Conservation (phyloP, 345 rosid species). For the Ceriops decandra region DNA sequence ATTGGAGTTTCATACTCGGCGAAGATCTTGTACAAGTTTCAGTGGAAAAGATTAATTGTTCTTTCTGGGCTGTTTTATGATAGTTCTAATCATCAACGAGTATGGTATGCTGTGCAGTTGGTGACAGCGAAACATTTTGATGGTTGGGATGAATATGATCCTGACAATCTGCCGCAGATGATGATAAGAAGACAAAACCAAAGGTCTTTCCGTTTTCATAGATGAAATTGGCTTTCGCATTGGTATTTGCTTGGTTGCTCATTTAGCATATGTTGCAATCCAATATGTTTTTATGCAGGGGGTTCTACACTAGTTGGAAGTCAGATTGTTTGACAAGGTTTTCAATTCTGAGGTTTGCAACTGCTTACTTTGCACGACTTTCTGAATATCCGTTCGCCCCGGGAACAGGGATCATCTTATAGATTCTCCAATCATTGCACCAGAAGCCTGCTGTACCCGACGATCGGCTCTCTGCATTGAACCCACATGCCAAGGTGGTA, state of each 20-base stretch:
- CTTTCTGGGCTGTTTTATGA: constrained; percentile 5
- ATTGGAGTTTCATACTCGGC: constrained; percentile 79
- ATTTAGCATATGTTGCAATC: neutral
- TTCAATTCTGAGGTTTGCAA: constrained; percentile 71
- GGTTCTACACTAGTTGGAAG: constrained; percentile 98
- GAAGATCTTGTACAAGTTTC: constrained; percentile 1
- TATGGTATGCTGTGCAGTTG: constrained; percentile 45
- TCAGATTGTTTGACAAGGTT: constrained; percentile 83
- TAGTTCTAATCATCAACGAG: constrained; percentile 4
- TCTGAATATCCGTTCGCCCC: neutral
- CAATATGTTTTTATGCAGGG: constrained; percentile 38
- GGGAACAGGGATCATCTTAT: neutral
- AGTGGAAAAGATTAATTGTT: constrained; percentile 17
- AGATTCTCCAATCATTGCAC: constrained; percentile 17
- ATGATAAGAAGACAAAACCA: constrained; percentile 58
- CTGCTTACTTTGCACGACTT: constrained; percentile 3
- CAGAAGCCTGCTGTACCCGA: constrained; percentile 87
- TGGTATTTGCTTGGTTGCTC: neutral
- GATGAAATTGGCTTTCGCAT: neutral
- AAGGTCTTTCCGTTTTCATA: constrained; percentile 46
- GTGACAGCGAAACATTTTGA: constrained; percentile 82
- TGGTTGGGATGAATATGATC: constrained; percentile 97
- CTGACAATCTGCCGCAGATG: constrained; percentile 26
- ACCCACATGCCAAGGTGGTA: constrained; percentile 59
- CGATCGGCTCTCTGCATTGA: constrained; percentile 77